These are phyloP conservation scores for Vitis labrusca DNA, from an alignment of 164 flowering plant genomes.

Conservation along the genomic window DNA sequence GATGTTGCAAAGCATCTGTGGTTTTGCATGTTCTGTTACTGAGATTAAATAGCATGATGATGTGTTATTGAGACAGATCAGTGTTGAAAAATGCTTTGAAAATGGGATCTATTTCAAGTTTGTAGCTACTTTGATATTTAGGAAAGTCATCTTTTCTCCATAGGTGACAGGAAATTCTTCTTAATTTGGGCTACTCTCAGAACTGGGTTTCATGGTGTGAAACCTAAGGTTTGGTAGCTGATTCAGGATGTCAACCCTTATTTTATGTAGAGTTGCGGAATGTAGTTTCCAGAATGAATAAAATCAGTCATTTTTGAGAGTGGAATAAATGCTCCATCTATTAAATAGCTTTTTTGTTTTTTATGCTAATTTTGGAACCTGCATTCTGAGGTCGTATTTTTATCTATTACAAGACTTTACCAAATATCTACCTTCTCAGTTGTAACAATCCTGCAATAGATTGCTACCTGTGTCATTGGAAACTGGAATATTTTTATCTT, in stretches of 20 bases:
- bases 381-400: no score
- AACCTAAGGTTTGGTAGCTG: background rate
- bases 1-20: background rate
- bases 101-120: no score
- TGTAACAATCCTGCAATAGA: background rate
- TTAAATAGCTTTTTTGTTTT: no score
- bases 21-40: background rate
- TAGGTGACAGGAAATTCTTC: no score
- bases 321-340: no score
- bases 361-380: no score
- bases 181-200: background rate
- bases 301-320: no score
- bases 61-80: background rate
- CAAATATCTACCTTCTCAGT: no score
- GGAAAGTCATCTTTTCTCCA: no score
- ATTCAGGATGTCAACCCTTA: background rate
- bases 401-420: no score
- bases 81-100: background rate
- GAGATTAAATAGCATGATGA: background rate
- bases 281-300: no score
- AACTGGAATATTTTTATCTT: background rate
- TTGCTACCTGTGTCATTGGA: background rate
- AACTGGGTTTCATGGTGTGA: background rate
- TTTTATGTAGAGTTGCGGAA: background rate
- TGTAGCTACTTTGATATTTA: no score